Percentiles rank a stretch among this genome's conserved stretches.
Evolutionary conservation across 2,329 filamentous ascomycete species (phyloP).

Genomic region (Stylonectria norvegica): DNA sequence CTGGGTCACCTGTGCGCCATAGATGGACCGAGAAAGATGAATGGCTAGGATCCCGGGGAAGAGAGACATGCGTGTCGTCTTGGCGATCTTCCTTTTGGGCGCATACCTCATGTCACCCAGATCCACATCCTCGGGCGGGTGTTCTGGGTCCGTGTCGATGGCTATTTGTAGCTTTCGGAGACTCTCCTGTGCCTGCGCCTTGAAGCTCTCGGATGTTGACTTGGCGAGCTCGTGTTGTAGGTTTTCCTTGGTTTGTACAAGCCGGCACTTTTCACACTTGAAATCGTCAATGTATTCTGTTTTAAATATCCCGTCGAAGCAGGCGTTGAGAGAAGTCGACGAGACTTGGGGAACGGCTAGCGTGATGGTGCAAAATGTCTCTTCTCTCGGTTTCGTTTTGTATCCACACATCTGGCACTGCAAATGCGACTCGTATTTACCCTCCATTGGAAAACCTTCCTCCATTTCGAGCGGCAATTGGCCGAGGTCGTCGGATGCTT

Average conservation of each 20-base stretch:
- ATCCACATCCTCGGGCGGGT: slow-evolving; percentile 64
- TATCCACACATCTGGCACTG: slow-evolving; percentile 89
- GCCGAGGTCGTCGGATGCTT: slow-evolving; percentile 10
- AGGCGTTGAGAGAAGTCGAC: slow-evolving; percentile 77
- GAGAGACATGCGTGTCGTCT: slow-evolving; percentile 78
- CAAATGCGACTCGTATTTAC: slow-evolving; percentile 88
- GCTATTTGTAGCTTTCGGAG: slow-evolving; percentile 65
- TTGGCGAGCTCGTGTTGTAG: slow-evolving; percentile 59
- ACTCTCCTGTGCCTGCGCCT: slow-evolving; percentile 50
- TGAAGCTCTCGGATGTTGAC: slow-evolving; percentile 51
- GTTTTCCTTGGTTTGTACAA: slow-evolving; percentile 71
- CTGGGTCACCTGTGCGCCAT: slow-evolving; percentile 71
- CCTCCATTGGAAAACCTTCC: slow-evolving; percentile 86
- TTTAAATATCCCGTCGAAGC: slow-evolving; percentile 92
- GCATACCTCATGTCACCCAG: slow-evolving; percentile 72
- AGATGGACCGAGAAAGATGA: slow-evolving; percentile 91
- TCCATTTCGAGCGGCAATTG: slow-evolving; percentile 45
- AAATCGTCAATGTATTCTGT: slow-evolving; percentile 96
- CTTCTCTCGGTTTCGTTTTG: slow-evolving; percentile 78
- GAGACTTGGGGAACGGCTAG: slow-evolving; percentile 82
- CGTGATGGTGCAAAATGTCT: slow-evolving; percentile 87
- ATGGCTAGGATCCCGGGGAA: slow-evolving; percentile 91
- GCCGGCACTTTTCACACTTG: slow-evolving; percentile 86
- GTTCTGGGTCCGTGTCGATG: slow-evolving; percentile 78
- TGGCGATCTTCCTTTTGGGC: slow-evolving; percentile 79